Base-by-base conservation (phyloP, 1,139 yeast genomes). In the Zygoascus sp. region DNA sequence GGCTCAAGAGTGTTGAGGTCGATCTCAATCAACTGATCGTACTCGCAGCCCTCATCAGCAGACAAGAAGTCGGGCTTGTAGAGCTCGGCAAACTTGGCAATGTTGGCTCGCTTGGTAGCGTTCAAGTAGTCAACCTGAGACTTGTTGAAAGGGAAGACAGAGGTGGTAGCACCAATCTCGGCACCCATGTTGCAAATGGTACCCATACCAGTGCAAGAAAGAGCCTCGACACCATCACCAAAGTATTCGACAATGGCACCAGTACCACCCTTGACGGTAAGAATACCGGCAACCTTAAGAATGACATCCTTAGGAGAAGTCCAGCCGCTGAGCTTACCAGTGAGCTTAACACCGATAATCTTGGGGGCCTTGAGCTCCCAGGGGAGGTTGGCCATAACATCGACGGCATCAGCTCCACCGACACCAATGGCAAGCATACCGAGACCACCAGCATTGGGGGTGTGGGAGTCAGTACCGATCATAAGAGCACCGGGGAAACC, bases 131-230 rank as follows among this genome's bases (percentile, higher is more conserved):
- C 75, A 58, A 75, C 76, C 73, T 87, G 95, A 37, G 96, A 88
- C 47, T 82, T 83, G 64, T 87, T 92, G 78, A 81, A 89, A 48
- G 98, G 98, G 87, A 92, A 92, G 46, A 90, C 78, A 9, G 97
- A 89, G 35, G 98, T 92, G 28, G 98, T 92, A 32, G 97, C 97
- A 65, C 98, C 98, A 52, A 92, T 87, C 70, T 92, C 98, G 47
- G 98, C 98, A 63, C 98, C 98, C 98, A 92, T 92, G 69, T 92
- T 92, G 76, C 97, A 90, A 61, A 92, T 90, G 50, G 98, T 92
- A 46, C 95, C 98, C 98, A 92, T 92, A 72, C 98, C 98, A 16
- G 98, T 92, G 71, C 96, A 88, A 27, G 95, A 83, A 53, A 92
- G 76, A 32, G 82, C 69, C 54, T 80, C 69, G 17, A 90, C 96